phyloP scores from a whole-genome alignment of 2,329 filamentous ascomycete genomes.

The Penicillium occitanis region DNA sequence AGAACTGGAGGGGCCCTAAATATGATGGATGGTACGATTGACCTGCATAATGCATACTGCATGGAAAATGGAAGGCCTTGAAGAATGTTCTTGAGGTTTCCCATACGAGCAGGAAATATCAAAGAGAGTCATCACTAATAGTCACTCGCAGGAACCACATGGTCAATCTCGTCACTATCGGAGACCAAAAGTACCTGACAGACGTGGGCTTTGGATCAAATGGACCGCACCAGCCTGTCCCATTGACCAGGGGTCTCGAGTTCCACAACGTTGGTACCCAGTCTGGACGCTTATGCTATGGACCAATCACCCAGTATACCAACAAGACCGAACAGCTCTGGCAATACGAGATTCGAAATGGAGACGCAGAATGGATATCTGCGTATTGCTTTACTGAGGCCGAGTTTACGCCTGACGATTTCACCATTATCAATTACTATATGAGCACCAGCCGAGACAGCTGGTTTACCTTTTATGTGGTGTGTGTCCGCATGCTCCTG shows the following conservation, averaged over 20 bases:
- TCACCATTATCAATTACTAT: slow-evolving; percentile 48
- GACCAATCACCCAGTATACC: slow-evolving; percentile 18
- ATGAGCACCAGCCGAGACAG: slow-evolving; percentile 23
- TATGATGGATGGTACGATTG: slow-evolving; percentile 16
- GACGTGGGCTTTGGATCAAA: slow-evolving; percentile 33
- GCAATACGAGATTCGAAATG: slow-evolving; percentile 60
- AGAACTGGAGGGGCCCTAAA: slow-evolving; percentile 15
- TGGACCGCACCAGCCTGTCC: slow-evolving; percentile 28
- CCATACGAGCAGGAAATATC: background rate
- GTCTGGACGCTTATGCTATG: slow-evolving; percentile 21
- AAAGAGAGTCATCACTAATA: slow-evolving; percentile 7
- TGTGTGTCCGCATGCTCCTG: slow-evolving; percentile 24
- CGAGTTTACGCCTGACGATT: slow-evolving; percentile 60
- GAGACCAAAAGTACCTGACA: slow-evolving; percentile 39
- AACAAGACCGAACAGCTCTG: slow-evolving; percentile 43
- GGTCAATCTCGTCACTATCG: slow-evolving; percentile 58
- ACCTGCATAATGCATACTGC: background rate
- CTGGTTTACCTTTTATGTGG: slow-evolving; percentile 23
- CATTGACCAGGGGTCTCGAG: slow-evolving; percentile 25
- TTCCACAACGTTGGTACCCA: slow-evolving; percentile 31
- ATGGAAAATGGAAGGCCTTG: background rate
- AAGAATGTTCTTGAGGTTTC: background rate
- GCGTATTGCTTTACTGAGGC: slow-evolving; percentile 63
- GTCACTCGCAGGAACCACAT: slow-evolving; percentile 48
- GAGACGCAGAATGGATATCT: slow-evolving; percentile 51